Conservation (phyloP, 1,139 yeast species). For the Blastobotrys indianensis region DNA sequence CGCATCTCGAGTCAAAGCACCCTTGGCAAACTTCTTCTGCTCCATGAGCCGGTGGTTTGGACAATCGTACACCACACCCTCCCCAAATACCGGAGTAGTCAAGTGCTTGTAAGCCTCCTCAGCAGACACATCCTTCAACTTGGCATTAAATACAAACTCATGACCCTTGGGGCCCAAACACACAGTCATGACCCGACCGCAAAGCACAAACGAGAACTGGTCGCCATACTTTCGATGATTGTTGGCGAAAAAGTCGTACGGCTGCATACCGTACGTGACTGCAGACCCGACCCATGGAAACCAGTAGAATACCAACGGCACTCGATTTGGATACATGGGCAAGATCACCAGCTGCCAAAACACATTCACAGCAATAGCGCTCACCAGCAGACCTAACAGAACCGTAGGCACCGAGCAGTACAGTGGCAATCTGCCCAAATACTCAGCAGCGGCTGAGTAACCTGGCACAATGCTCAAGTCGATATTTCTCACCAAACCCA, state of each 20-base stretch:
- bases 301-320: conserved; percentile 87
- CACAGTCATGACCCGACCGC: conserved; percentile 93
- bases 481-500: conserved; percentile 13
- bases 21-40: conserved; percentile 93
- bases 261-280: conserved; percentile 80
- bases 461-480: conserved; percentile 5
- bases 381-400: conserved; percentile 27
- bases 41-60: conserved; percentile 93
- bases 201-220: conserved; percentile 78
- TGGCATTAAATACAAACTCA: conserved; percentile 90
- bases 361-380: conserved; percentile 49
- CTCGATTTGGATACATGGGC: conserved; percentile 49
- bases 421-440: conserved; percentile 22
- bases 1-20: conserved; percentile 79
- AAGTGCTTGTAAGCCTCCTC: conserved; percentile 93
- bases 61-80: conserved; percentile 96
- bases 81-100: conserved; percentile 96
- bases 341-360: conserved; percentile 63
- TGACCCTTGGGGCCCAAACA: conserved; percentile 97
- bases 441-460: conserved; percentile 3
- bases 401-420: conserved; percentile 27
- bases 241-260: conserved; percentile 77
- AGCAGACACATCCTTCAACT: conserved; percentile 84
- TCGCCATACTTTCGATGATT: conserved; percentile 85
- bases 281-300: conserved; percentile 97